These are phyloP conservation scores for Sechiopsis laciniata DNA, from an alignment of 306 rosid species.

Conservation along the genomic window DNA sequence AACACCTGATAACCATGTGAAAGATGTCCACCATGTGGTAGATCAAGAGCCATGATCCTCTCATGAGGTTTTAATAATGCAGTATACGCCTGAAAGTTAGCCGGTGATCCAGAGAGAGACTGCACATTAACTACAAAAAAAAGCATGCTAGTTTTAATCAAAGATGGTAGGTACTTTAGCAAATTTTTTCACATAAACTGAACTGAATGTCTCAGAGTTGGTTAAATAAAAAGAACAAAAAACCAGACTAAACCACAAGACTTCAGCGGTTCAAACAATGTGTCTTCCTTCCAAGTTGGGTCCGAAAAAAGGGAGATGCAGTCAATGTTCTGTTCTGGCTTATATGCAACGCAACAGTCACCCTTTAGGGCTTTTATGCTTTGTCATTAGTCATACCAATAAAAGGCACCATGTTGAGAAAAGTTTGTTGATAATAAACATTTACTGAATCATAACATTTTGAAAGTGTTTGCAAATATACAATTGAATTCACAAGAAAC, in stretches of 20 bases:
- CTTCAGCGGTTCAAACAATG: neutral
- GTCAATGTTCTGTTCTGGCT: neutral
- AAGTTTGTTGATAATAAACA: neutral
- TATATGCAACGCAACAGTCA: neutral
- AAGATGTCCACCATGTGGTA: constrained; percentile 93
- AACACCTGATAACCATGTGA: constrained; percentile 94
- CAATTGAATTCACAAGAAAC: neutral
- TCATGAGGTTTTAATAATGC: constrained; percentile 88
- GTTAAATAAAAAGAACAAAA: neutral
- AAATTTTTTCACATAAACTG: neutral
- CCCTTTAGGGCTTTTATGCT: neutral
- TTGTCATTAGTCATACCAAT: neutral
- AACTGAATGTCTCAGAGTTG: constrained; percentile 17
- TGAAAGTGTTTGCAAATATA: neutral
- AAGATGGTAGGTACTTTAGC: constrained; percentile 2
- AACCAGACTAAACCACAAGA: neutral
- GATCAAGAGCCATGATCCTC: constrained; percentile 93
- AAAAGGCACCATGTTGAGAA: neutral
- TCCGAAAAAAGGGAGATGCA: neutral
- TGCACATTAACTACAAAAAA: constrained; percentile 80
- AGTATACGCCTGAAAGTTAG: constrained; percentile 88
- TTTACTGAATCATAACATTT: constrained; percentile 1
- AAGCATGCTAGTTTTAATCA: constrained; percentile 24
- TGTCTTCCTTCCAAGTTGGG: neutral
- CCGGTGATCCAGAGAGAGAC: constrained; percentile 87